Evolutionary conservation across 2,329 filamentous ascomycete species (phyloP).

Genomic region (Epichloe gansuensis): DNA sequence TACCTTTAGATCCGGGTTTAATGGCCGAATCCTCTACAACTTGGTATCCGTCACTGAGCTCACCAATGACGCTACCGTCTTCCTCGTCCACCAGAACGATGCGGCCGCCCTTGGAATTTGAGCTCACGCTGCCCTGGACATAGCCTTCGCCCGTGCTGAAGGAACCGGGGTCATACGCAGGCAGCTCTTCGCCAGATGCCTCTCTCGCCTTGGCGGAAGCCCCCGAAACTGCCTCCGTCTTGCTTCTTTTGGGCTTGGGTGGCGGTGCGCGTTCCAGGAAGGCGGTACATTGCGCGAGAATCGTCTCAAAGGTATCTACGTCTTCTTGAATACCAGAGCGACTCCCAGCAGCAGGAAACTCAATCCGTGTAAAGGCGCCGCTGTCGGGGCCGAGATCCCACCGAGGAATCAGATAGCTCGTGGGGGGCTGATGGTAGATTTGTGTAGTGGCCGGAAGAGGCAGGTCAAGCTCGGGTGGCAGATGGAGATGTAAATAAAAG

Average conservation of each 20-base stretch:
- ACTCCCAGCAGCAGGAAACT: constrained; percentile 66
- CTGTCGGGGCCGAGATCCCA: constrained; percentile 86
- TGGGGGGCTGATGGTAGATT: constrained; percentile 90
- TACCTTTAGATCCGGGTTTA: constrained; percentile 84
- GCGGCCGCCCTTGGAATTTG: constrained; percentile 47
- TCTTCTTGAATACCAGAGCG: constrained; percentile 75
- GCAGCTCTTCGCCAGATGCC: constrained; percentile 32
- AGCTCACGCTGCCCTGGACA: constrained; percentile 47
- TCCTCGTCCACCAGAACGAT: constrained; percentile 94
- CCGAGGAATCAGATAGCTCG: constrained; percentile 84
- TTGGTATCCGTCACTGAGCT: constrained; percentile 70
- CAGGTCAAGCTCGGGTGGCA: constrained; percentile 87
- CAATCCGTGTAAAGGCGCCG: constrained; percentile 83
- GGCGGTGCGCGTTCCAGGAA: constrained; percentile 77
- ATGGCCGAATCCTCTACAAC: constrained; percentile 66
- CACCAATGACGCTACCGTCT: constrained; percentile 87
- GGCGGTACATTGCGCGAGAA: constrained; percentile 91
- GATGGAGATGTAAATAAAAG: constrained; percentile 91
- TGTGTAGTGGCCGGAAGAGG: constrained; percentile 90
- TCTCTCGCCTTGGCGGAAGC: constrained; percentile 27
- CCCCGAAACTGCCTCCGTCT: constrained; percentile 11
- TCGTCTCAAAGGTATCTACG: constrained; percentile 92
- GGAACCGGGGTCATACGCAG: constrained; percentile 66
- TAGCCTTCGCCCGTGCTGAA: constrained; percentile 74
- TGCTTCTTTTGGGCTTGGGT: constrained; percentile 27